A percentile compares a stretch with the other conserved stretches of the same genome.
Evolutionary conservation across 2,329 filamentous ascomycete genomes (phyloP).

Genomic region (Cercospora zeae-maydis): DNA sequence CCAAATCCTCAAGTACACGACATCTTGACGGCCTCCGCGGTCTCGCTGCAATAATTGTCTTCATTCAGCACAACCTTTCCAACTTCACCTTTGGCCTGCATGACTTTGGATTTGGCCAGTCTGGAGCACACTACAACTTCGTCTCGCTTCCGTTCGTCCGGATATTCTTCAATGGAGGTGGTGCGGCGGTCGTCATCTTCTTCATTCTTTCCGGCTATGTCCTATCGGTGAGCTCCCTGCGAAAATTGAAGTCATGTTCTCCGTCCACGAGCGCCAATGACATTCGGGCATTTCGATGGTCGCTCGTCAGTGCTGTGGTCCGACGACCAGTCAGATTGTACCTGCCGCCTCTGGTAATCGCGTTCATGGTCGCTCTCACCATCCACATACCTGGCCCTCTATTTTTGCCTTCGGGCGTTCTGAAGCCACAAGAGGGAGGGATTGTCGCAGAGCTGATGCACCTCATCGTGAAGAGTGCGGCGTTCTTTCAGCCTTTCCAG

Average conservation of each 20-base stretch:
- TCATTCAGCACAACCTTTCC: constrained; percentile 55
- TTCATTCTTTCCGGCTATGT: constrained; percentile 53
- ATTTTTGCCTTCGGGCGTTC: background rate
- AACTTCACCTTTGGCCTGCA: constrained; percentile 22
- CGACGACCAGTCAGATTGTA: constrained; percentile 17
- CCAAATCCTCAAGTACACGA: constrained; percentile 25
- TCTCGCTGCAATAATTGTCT: constrained; percentile 63
- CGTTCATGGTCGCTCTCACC: constrained; percentile 9
- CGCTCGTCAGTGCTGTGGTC: constrained; percentile 11
- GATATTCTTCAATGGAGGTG: constrained; percentile 50
- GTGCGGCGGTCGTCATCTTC: constrained; percentile 52
- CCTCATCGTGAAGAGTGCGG: background rate
- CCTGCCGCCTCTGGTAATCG: constrained; percentile 4
- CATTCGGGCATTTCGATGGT: background rate
- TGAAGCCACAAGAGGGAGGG: constrained; percentile 8
- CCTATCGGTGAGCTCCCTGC: constrained; percentile 29
- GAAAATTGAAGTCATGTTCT: constrained; percentile 12
- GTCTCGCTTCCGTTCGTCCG: constrained; percentile 55
- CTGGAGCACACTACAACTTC: constrained; percentile 44
- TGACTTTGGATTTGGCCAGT: constrained; percentile 34
- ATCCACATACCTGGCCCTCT: constrained; percentile 13
- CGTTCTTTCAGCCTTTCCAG: constrained; percentile 12
- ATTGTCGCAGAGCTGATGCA: constrained; percentile 10
- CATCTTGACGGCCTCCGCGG: constrained; percentile 60
- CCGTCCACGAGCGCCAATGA: background rate